A percentile compares a stretch with the other conserved stretches of the same genome.
Evolutionary conservation across 176 grass and related monocot species (phyloP).

Genomic region (Aegilops speltoides): DNA sequence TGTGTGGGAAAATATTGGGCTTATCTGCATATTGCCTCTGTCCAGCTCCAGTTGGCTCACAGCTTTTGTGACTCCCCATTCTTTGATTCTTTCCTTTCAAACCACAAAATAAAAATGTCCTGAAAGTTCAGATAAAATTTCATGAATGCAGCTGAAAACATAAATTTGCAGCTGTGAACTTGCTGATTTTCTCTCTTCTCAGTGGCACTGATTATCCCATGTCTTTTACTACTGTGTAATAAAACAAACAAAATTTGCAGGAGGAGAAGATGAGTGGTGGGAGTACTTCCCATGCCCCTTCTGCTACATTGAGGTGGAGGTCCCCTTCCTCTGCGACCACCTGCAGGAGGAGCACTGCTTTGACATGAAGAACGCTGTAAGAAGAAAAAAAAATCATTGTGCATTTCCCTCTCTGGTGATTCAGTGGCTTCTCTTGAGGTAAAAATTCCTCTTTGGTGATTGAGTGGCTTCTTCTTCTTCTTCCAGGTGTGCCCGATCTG

Average conservation of each 20-base stretch:
- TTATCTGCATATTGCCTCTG: not conserved
- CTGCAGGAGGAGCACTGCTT: conserved; percentile 77
- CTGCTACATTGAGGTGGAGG: conserved; percentile 59
- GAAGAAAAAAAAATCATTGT: not conserved
- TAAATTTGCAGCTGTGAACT: not conserved
- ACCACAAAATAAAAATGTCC: not conserved
- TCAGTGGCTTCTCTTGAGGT: not conserved
- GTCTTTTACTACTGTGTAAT: not conserved
- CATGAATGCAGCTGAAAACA: not conserved
- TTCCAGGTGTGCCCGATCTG: conserved; percentile 66
- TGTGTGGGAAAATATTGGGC: not conserved
- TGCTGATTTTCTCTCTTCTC: not conserved
- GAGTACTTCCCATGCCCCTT: conserved; percentile 74
- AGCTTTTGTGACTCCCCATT: not conserved
- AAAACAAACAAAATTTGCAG: not conserved
- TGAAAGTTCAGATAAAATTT: not conserved
- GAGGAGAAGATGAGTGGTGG: conserved; percentile 57
- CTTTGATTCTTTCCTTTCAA: not conserved
- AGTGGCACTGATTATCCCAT: not conserved
- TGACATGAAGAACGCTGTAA: conserved; percentile 56
- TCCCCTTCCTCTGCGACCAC: conserved; percentile 51
- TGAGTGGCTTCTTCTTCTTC: not conserved
- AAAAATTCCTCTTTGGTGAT: not conserved
- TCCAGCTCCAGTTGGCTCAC: conserved; percentile 4
- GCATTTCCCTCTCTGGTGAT: not conserved